Evolutionary conservation across 2,329 filamentous ascomycete genomes (phyloP), one percentile per base, ranked within the genome.

Genomic region (Botrytis porri): DNA sequence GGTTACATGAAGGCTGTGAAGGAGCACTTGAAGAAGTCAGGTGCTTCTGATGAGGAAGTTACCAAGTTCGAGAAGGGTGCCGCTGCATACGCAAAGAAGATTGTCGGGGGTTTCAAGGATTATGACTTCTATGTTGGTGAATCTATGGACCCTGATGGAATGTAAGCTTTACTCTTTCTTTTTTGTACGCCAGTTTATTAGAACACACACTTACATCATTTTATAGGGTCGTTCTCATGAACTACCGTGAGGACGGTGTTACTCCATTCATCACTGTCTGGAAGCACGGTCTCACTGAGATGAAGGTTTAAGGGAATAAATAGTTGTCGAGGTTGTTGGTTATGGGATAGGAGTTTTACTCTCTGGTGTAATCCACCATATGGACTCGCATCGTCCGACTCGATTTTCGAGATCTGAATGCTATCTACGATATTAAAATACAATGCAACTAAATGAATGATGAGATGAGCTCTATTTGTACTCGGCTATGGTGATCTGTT

Each of bases 191-290:
- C n/a, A 73, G 71, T 59, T 14, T 12, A 62, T 35, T 18, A 73
- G 60, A 74, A 67, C 32, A 64, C 16, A 66, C 32, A 29, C 60
- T 72, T 32, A 60, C 72, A 43, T 60, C n/a, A 29, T 3, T 69
- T 39, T 5, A 43, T 76, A 95, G 93, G 90, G 87, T 97, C 80
- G 87, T 95, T 77, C 93, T 98, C 78, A 92, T 98, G 82, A 97
- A 98, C 89, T 99, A 97, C 90, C 95, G 96, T 80, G 95, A 97
- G 84, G 96, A 98, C 80, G 96, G 96, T 83, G 84, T 92, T 79
- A 98, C 95, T 72, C 96, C 96, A 75, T 99, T 88, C 83, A 87
- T 97, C 80, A 92, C 90, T 78, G 86, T 97, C 86, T 98, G 95
- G 95, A 98, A 98, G 90, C 92, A 98, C 86, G 96, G 95, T 82